A percentile compares a stretch with the other conserved stretches of the same genome.
Conservation (phyloP, 306 rosid species). For the Cotoneaster glaucophyllus region DNA sequence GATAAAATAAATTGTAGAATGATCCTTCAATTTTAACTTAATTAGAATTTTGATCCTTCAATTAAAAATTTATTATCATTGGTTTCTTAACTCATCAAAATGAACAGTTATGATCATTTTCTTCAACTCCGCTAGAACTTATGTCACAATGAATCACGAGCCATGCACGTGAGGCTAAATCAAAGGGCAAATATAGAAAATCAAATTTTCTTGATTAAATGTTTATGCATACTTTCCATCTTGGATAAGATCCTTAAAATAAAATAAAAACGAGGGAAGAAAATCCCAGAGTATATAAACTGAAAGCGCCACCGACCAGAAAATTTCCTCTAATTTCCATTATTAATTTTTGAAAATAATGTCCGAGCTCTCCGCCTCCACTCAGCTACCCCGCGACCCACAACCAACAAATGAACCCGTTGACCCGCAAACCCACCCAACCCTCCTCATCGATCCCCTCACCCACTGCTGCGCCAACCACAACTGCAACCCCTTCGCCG, state of each 20-base stretch:
- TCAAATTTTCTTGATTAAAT: too few relatives aligned
- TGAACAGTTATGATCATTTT: too few relatives aligned
- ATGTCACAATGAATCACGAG: too few relatives aligned
- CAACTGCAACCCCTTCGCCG: constrained; percentile 32
- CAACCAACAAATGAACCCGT: not conserved
- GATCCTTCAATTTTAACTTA: too few relatives aligned
- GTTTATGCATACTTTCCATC: too few relatives aligned
- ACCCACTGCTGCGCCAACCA: constrained; percentile 22
- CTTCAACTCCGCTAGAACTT: too few relatives aligned
- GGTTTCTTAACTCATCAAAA: too few relatives aligned
- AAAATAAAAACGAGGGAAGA: not conserved
- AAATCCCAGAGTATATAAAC: not conserved
- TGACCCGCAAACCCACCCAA: not conserved
- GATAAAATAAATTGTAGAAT: too few relatives aligned
- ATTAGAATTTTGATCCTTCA: too few relatives aligned
- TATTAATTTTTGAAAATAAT: not conserved
- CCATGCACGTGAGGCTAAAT: too few relatives aligned
- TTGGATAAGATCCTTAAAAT: not conserved
- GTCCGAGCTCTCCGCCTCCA: not conserved
- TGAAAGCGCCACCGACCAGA: not conserved
- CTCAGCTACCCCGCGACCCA: constrained; percentile 9
- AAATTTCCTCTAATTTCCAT: constrained; percentile 43
- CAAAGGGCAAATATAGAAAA: too few relatives aligned
- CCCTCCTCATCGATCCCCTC: not conserved
- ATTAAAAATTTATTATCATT: too few relatives aligned